Percentiles rank a stretch among this genome's conserved stretches.
Evolutionary conservation across 306 rosid genomes (phyloP).

Genomic region (Medicago arabica): DNA sequence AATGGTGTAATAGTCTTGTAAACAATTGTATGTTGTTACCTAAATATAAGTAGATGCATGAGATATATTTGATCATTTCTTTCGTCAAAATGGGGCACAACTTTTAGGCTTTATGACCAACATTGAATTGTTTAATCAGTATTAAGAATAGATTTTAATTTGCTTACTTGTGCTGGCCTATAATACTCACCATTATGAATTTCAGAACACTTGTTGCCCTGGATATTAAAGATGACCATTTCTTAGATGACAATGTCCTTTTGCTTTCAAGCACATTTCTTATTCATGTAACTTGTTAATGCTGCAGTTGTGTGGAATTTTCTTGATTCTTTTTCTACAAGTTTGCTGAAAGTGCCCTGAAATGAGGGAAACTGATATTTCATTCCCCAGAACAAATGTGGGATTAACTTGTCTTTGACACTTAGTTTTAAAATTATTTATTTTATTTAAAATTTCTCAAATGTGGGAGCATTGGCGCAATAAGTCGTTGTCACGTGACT

Average conservation of each 20-base stretch:
- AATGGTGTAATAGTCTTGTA: slow-evolving; percentile 12
- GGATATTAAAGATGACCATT: background rate
- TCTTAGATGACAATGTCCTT: background rate
- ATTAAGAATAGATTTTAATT: background rate
- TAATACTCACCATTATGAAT: background rate
- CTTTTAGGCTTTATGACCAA: background rate
- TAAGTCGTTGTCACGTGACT: no score
- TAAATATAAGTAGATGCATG: slow-evolving; percentile 7
- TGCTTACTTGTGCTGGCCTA: slow-evolving; percentile 22
- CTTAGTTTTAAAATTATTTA: no score
- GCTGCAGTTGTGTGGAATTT: slow-evolving; percentile 4
- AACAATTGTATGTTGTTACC: background rate
- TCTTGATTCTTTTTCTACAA: slow-evolving; percentile 6
- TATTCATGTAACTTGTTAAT: slow-evolving; percentile 5
- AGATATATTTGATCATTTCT: slow-evolving; percentile 9
- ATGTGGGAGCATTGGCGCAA: no score
- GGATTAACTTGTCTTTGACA: background rate
- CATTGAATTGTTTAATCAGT: slow-evolving; percentile 5
- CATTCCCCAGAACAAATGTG: background rate
- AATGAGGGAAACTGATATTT: background rate
- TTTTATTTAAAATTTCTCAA: background rate
- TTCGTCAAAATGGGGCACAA: slow-evolving; percentile 17
- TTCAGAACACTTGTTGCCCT: background rate
- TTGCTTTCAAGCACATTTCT: slow-evolving; percentile 3
- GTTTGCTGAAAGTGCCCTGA: background rate